Percentiles rank a stretch among this genome's conserved stretches.
Evolutionary conservation across 108 stramenopile species (phyloP).

Genomic region (Cyclotella cryptica): DNA sequence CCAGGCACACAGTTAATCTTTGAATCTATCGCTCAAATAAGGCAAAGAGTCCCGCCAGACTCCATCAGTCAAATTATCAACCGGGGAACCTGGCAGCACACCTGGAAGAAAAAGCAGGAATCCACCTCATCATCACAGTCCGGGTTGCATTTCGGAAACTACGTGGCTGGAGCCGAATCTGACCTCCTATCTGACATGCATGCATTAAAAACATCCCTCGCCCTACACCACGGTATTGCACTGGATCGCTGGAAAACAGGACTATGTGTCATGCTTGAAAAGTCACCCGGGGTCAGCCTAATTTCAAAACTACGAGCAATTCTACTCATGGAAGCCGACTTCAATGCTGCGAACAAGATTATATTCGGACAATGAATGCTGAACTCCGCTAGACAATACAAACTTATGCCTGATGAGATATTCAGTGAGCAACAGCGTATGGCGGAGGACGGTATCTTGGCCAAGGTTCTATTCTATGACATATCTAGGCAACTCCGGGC

Average conservation of each 20-base stretch:
- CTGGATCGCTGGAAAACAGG: slow-evolving; percentile 6
- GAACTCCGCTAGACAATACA: slow-evolving; percentile 6
- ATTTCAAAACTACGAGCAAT: slow-evolving; percentile 22
- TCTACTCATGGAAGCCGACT: slow-evolving; percentile 39
- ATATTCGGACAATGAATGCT: slow-evolving; percentile 21
- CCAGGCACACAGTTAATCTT: background rate
- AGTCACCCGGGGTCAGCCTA: background rate
- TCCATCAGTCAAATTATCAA: background rate
- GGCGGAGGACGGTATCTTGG: slow-evolving; percentile 17
- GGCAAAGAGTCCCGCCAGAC: background rate
- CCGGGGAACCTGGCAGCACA: background rate
- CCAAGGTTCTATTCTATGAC: slow-evolving; percentile 16
- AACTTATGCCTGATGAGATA: slow-evolving; percentile 23
- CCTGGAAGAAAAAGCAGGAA: slow-evolving; percentile 5
- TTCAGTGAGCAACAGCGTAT: slow-evolving; percentile 14
- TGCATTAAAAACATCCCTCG: slow-evolving; percentile 12
- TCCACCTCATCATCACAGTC: slow-evolving; percentile 19
- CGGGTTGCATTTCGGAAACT: slow-evolving; percentile 11
- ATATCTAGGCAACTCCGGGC: background rate
- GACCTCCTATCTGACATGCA: slow-evolving; percentile 4
- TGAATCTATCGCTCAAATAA: background rate
- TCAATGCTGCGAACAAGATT: slow-evolving; percentile 16
- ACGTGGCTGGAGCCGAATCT: slow-evolving; percentile 1
- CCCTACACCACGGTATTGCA: background rate
- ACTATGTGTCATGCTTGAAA: slow-evolving; percentile 24